phyloP scores from a whole-genome alignment of 129 eudicot genomes.

The Artemisia annua region DNA sequence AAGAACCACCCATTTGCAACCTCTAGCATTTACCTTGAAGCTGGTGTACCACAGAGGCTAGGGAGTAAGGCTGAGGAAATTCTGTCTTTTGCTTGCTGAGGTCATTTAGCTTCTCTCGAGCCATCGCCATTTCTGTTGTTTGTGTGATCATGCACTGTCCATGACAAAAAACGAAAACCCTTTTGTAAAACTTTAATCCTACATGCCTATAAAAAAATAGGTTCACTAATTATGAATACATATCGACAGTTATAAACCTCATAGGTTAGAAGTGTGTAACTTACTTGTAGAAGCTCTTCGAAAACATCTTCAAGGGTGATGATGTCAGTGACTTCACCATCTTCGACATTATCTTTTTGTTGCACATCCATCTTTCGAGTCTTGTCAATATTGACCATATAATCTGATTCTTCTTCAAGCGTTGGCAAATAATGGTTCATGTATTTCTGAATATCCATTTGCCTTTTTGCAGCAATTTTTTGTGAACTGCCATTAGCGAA shows the following conservation, averaged over 20 bases:
- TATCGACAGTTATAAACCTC: too few relatives aligned
- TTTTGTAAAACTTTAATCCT: not conserved
- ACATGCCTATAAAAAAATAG: too few relatives aligned
- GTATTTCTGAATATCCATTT: conserved; percentile 42
- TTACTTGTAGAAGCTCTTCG: too few relatives aligned
- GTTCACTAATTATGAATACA: too few relatives aligned
- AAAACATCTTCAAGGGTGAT: not conserved
- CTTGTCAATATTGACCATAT: conserved; percentile 51
- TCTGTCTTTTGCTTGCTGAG: conserved; percentile 48
- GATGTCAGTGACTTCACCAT: not conserved
- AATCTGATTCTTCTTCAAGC: conserved; percentile 40
- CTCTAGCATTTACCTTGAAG: too few relatives aligned
- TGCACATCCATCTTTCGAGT: conserved; percentile 10
- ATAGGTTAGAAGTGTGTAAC: too few relatives aligned
- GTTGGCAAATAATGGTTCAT: conserved; percentile 60
- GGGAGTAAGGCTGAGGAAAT: too few relatives aligned
- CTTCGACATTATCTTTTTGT: too few relatives aligned
- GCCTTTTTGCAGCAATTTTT: conserved; percentile 19
- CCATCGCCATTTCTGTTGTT: conserved; percentile 71
- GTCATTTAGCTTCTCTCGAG: conserved; percentile 68
- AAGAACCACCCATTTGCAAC: too few relatives aligned
- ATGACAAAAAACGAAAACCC: not conserved
- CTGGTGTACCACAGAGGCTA: too few relatives aligned
- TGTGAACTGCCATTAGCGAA: too few relatives aligned
- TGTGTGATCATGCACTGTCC: conserved; percentile 74